A percentile compares a stretch with the other conserved stretches of the same genome.
phyloP scores from a whole-genome alignment of 2,329 filamentous ascomycete species.

The Fusarium falciforme region DNA sequence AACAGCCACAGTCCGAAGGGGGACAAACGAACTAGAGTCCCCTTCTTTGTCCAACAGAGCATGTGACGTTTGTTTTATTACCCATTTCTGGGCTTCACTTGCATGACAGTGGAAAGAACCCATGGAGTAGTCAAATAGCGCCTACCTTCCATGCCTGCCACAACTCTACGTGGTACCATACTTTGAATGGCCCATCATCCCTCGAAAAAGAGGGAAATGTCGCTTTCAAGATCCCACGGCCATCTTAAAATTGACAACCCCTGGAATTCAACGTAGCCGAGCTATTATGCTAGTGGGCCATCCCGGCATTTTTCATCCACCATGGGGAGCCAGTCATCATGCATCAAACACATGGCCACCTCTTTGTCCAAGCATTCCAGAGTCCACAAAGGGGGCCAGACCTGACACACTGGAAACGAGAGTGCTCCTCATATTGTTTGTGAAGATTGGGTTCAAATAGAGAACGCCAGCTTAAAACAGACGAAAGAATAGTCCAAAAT shows the following conservation, averaged over 20 bases:
- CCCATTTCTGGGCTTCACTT: neutral
- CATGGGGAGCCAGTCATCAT: conserved; percentile 17
- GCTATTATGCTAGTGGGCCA: neutral
- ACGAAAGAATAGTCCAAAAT: neutral
- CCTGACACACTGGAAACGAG: neutral
- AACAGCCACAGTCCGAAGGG: neutral
- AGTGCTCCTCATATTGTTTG: neutral
- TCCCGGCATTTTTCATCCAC: neutral
- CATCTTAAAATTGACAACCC: neutral
- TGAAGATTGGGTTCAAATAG: neutral
- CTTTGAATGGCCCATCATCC: neutral
- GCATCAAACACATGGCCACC: conserved; percentile 19
- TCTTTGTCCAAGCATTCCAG: conserved; percentile 20
- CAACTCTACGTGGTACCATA: neutral
- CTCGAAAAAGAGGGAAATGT: neutral
- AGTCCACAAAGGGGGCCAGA: neutral
- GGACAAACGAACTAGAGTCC: neutral
- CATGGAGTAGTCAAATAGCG: neutral
- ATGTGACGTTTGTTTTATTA: neutral
- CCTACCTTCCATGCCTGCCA: neutral
- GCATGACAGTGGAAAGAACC: neutral
- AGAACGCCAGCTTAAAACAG: neutral
- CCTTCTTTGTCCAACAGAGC: neutral
- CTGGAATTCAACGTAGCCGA: neutral
- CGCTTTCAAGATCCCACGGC: neutral